Base-by-base conservation (phyloP, 2,329 filamentous ascomycete genomes). In the Botryosphaeria dothidea region DNA sequence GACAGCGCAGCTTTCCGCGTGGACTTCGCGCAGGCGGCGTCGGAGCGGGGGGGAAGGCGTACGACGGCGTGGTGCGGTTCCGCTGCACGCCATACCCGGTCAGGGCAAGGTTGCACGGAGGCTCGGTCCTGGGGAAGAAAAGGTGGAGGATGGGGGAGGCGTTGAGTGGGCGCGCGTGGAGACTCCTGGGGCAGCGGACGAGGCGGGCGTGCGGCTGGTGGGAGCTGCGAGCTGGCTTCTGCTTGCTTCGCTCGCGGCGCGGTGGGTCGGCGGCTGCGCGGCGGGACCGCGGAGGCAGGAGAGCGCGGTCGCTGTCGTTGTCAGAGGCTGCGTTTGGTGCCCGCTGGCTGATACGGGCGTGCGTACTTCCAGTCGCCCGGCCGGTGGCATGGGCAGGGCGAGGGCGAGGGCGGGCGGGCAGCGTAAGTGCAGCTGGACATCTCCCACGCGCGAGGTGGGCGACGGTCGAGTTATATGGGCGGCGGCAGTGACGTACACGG, bases 301-400 rank as follows among this genome's bases (percentile, higher is more conserved):
- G 51, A 19, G 49, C 29, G n/a, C 11, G 31, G 27, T 21, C 7
- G 49, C 7, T 3, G 51, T 56, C 36, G 36, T 41, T 31, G 52
- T 43, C 36, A 25, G 31, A 41, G 52, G 5, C 19, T 23, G 31
- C 36, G 46, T 60, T 46, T 38, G 56, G 4, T 60, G 56, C 56
- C 56, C 56, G 11, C 36, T 21, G 31, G 36, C 4, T 11, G 31
- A 13, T 38, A 23, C 45, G n/a, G n/a, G 27, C 46, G 17, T 52
- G 49, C 49, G 49, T 29, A 19, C 56, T 60, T 60, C 56, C 56
- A 60, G 56, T 60, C 56, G 56, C 41, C 56, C 56, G 56, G 38
- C 23, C 21, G 52, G n/a, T 9, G 38, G 41, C 41, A 25, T 58
- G 36, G 8, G 34, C 52, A 23, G 7, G 23, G 27, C 49, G 19